Evolutionary conservation across 208 protist species (phyloP), one percentile per base, ranked within the genome.

Genomic region (Crithidia sp.): DNA sequence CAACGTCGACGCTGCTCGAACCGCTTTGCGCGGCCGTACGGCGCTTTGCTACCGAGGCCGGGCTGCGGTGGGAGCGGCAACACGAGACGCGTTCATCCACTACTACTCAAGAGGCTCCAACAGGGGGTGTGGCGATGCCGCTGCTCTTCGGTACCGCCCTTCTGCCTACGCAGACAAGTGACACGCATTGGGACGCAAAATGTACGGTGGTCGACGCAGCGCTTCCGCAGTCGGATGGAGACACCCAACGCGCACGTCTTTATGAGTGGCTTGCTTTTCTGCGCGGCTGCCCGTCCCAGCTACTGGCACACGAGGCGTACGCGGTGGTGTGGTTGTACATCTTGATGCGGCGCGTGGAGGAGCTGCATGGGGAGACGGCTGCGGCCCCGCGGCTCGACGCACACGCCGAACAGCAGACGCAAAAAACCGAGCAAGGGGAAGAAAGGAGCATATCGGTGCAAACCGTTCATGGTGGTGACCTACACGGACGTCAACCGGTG

Each of bases 281-380:
- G 9, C 59, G 73, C 58, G 55, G 50, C 49, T 67, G 65, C 50
- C 73, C 73, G 5, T 40, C 65, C 17, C 4, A 12, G 16, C 50
- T 77, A 13, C 2, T 77, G 37, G 64, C 56, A 7, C 36, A 77
- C 13, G 65, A 77, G 53, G 36, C 40, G 14, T 41, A 39, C 54
- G 58, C 45, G 7, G 73, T 72, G 16, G 73, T 72, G 44, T 72
- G 73, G 73, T 36, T 72, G 40, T 77, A 72, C 55, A 13, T 72
- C 14, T 14, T 77, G 14, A 77, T 72, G 73, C 64, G 66, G 16
- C 73, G 56, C 41, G 59, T 72, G 59, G 73, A 77, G 66, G 73
- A 72, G 73, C 8, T 77, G 52, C 59, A 67, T 19, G 37, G 0
- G 5, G 4, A 39, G 7, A 37, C 16, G 4, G 10, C 12, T 3